Percentiles rank a stretch among this genome's conserved stretches.
These are phyloP conservation scores for Hawksworthiomyces lignivorus DNA, from an alignment of 2,329 filamentous ascomycete species.

Conservation along the genomic window DNA sequence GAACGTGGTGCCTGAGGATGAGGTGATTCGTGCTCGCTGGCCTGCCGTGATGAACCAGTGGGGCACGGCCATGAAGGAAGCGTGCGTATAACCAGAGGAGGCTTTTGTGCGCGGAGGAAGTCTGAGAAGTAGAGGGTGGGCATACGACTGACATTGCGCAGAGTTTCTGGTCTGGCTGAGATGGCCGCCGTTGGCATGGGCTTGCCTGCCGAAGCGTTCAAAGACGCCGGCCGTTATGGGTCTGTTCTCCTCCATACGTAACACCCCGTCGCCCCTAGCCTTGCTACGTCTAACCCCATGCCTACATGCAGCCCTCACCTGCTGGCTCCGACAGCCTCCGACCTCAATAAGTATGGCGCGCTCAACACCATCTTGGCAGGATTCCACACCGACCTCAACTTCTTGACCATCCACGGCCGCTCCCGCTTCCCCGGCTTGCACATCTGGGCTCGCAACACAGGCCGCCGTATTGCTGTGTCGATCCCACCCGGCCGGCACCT, in stretches of 20 bases:
- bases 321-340: conserved; percentile 52
- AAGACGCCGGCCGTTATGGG: conserved; percentile 48
- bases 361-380: conserved; percentile 53
- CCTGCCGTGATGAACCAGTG: conserved; percentile 47
- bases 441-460: conserved; percentile 58
- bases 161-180: conserved; percentile 48
- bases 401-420: conserved; percentile 56
- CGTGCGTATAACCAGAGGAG: conserved; percentile 30
- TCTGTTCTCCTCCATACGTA: conserved; percentile 19
- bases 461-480: conserved; percentile 48
- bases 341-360: conserved; percentile 44
- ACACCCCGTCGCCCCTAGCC: background rate
- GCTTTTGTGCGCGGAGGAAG: background rate
- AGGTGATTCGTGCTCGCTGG: conserved; percentile 44
- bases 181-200: conserved; percentile 52
- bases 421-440: conserved; percentile 54
- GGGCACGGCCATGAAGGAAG: conserved; percentile 53
- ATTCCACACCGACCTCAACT: conserved; percentile 59
- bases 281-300: background rate
- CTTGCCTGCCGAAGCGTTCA: conserved; percentile 44
- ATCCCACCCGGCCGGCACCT: conserved; percentile 52
- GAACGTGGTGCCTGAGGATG: conserved; percentile 46
- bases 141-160: conserved; percentile 17
- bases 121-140: background rate
- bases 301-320: conserved; percentile 42